Conservation (phyloP, 2,329 filamentous ascomycete genomes). For the Pseudogymnoascus sp. region DNA sequence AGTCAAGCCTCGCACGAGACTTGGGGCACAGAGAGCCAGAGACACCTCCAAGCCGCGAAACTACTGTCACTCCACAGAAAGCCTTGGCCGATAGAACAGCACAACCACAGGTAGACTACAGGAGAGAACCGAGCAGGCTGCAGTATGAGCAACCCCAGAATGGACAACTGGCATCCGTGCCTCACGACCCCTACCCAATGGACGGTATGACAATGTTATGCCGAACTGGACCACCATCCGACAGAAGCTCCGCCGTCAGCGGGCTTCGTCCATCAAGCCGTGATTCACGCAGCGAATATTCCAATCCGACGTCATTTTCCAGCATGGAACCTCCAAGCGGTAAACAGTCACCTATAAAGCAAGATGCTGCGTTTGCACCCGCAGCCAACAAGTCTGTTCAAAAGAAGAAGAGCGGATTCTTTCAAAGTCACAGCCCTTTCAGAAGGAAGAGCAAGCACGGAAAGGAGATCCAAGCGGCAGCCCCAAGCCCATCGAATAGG, state of each 20-base stretch:
- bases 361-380: conserved; percentile 36
- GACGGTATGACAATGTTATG: conserved; percentile 99
- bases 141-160: conserved; percentile 38
- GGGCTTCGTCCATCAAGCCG: conserved; percentile 70
- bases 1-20: conserved; percentile 62
- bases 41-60: conserved; percentile 40
- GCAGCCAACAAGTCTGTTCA: conserved; percentile 57
- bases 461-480: conserved; percentile 47
- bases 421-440: conserved; percentile 89
- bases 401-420: conserved; percentile 71
- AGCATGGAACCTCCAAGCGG: conserved; percentile 72
- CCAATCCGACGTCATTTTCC: conserved; percentile 79
- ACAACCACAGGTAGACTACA: conserved; percentile 16
- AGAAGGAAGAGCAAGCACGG: conserved; percentile 78
- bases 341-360: conserved; percentile 66
- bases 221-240: conserved; percentile 63
- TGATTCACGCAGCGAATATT: conserved; percentile 75
- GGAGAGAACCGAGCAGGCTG: conserved; percentile 8
- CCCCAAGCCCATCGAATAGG: conserved; percentile 34
- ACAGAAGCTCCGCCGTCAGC: conserved; percentile 56
- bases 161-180: conserved; percentile 58
- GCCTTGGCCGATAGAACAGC: conserved; percentile 18
- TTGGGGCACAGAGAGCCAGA: conserved; percentile 49
- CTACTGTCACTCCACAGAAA: conserved; percentile 45
- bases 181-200: conserved; percentile 87